Base-by-base conservation (phyloP, 1,139 yeast genomes). In the Yamadazyma mexicana region DNA sequence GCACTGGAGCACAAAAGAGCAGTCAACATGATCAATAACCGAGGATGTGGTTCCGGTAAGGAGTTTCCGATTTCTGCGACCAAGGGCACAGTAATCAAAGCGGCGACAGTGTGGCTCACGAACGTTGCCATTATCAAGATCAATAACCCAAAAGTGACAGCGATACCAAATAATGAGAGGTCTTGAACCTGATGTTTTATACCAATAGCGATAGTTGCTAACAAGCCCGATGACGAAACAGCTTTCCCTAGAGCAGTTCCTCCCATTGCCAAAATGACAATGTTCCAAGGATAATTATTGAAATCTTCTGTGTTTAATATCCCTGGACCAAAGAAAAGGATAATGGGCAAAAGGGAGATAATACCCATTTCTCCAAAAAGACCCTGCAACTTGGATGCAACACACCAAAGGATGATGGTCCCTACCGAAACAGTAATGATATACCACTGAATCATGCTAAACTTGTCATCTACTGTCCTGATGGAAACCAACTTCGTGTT, bases 71-170 rank as follows among this genome's bases (percentile, higher is more conserved):
- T 85, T 52, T 89, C 89, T 41, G 85, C 82, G 55, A 91, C 92
- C 49, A 91, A 72, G 11, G 98, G 98, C 38, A 89, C 77, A 43
- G 91, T 80, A 47, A 91, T 91, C 59, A 91, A 71, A 0, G 97
- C 96, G 1, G 98, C 97, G 31, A 91, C 98, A 0, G 97, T 91
- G 61, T 91, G 98, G 7, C 95, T 86, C 8, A 91, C 92, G 68
- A 91, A 91, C 0, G 98, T 89, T 1, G 98, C 98, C 56, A 89
- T 83, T 2, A 82, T 81, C 39, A 89, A 69, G 38, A 87, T 81
- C 20, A 83, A 65, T 29, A 80, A 63, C 40, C 89, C 91, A 58
- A 83, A 83, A 7, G 84, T 79, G 40, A 83, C 66, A 14, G 83
- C 65, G 14, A 83, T 77, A 8, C 81, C 85, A 52, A 78, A 77